These are phyloP conservation scores for Phytopythium vexans DNA, from an alignment of 352 stramenopile species.

Conservation along the genomic window DNA sequence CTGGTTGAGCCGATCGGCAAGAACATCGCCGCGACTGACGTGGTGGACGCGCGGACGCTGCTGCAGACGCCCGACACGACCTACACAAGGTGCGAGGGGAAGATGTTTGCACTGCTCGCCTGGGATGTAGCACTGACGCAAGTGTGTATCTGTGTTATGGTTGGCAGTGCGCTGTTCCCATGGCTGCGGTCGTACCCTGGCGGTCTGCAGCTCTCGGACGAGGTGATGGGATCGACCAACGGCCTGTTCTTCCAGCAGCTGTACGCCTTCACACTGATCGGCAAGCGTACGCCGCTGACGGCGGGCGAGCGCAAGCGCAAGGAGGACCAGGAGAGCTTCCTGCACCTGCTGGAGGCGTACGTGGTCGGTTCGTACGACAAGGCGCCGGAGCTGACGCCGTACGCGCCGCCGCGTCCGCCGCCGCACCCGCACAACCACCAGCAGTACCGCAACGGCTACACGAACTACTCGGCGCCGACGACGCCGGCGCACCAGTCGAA, in stretches of 20 bases:
- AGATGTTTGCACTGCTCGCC: not conserved
- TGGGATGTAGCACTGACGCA: not conserved
- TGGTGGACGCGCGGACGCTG: slow-evolving; percentile 68
- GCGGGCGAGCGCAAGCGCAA: slow-evolving; percentile 49
- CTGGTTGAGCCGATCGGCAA: slow-evolving; percentile 61
- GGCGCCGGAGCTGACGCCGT: slow-evolving; percentile 12
- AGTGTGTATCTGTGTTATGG: not conserved
- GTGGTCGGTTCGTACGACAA: slow-evolving; percentile 64
- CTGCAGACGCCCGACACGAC: slow-evolving; percentile 65
- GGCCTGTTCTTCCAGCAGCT: slow-evolving; percentile 85
- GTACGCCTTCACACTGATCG: slow-evolving; percentile 78
- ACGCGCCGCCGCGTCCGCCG: slow-evolving; percentile 4
- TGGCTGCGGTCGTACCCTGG: slow-evolving; percentile 69
- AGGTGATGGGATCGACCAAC: slow-evolving; percentile 63
- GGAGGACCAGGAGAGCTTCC: slow-evolving; percentile 58
- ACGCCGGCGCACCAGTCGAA: slow-evolving; percentile 23
- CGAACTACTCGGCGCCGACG: slow-evolving; percentile 1
- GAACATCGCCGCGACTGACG: slow-evolving; percentile 68
- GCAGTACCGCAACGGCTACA: slow-evolving; percentile 6
- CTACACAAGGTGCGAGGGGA: slow-evolving; percentile 29
- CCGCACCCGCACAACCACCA: slow-evolving; percentile 5
- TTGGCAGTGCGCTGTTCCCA: slow-evolving; percentile 60
- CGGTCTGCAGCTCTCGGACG: slow-evolving; percentile 38
- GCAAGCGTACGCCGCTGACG: slow-evolving; percentile 43
- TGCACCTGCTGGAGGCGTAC: slow-evolving; percentile 65